Conservation (phyloP, 75 land plant species). For the Ceratopteris richardii region DNA sequence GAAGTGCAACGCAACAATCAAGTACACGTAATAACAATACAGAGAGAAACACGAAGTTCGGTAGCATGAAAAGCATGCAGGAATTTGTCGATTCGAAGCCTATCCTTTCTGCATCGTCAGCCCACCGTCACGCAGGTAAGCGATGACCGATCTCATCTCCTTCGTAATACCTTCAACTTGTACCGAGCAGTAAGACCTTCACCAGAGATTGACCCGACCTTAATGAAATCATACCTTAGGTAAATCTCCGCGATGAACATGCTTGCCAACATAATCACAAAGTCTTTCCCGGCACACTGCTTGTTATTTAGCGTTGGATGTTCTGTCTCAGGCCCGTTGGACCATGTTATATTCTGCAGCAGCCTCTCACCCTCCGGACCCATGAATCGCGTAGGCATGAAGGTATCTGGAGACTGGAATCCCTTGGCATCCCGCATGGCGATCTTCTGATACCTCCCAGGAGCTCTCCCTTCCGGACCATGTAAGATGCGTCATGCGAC, state of each 20-base stretch:
- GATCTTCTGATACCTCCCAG: conserved; percentile 69
- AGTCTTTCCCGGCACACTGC: conserved; percentile 89
- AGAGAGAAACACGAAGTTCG: no score
- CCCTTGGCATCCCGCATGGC: conserved; percentile 63
- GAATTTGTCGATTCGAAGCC: no score
- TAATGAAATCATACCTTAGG: conserved; percentile 50
- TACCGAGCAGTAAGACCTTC: no score
- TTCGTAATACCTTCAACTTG: no score
- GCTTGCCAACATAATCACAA: conserved; percentile 46
- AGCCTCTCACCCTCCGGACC: conserved; percentile 53
- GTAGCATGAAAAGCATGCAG: no score
- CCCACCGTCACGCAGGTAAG: no score
- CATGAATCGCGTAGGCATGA: conserved; percentile 50
- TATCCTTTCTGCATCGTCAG: no score
- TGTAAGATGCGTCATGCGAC: conserved; percentile 49
- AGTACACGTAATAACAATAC: no score
- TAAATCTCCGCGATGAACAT: conserved; percentile 59
- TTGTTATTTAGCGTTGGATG: conserved; percentile 48
- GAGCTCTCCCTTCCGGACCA: conserved; percentile 66
- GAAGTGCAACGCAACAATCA: no score
- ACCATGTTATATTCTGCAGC: conserved; percentile 61
- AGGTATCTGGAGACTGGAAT: conserved; percentile 55
- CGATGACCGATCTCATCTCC: no score
- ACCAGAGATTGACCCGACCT: no score
- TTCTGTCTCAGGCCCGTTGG: conserved; percentile 75